Conservation (phyloP, 2,329 filamentous ascomycete genomes). For the Hymenoscyphus fraxineus region DNA sequence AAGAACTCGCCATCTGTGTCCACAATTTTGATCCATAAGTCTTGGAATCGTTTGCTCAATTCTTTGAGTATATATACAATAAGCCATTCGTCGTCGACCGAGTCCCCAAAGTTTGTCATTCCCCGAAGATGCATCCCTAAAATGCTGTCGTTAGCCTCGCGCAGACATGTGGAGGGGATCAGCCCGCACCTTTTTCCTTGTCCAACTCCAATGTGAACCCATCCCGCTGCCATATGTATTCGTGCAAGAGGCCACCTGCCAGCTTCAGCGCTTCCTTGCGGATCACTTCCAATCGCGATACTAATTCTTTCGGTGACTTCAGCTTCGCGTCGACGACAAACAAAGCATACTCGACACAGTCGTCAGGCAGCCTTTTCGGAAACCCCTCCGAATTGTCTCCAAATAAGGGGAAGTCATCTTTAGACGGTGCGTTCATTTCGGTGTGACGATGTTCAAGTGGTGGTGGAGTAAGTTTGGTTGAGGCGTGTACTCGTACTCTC, state of each 20-base stretch:
- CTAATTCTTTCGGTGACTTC: conserved; percentile 50
- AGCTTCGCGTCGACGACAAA: conserved; percentile 62
- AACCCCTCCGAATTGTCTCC: conserved; percentile 56
- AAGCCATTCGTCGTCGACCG: conserved; percentile 95
- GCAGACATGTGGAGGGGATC: background rate
- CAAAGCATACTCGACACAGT: conserved; percentile 80
- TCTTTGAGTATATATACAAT: conserved; percentile 86
- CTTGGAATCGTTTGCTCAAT: conserved; percentile 66
- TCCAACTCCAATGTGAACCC: conserved; percentile 61
- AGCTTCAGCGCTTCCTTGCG: conserved; percentile 65
- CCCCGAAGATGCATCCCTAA: conserved; percentile 65
- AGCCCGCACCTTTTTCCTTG: conserved; percentile 51
- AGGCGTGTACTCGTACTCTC: background rate
- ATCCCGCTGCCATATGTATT: conserved; percentile 95
- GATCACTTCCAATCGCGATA: conserved; percentile 65
- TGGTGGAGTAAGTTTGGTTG: background rate
- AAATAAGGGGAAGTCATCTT: conserved; percentile 62
- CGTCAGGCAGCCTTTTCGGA: conserved; percentile 69
- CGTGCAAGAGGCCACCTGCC: conserved; percentile 61
- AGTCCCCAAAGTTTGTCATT: conserved; percentile 84
- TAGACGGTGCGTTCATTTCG: conserved; percentile 34
- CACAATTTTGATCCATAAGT: conserved; percentile 76
- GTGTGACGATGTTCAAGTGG: conserved; percentile 1
- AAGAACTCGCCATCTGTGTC: conserved; percentile 95
- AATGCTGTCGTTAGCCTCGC: conserved; percentile 10